Conservation (phyloP, 2,329 filamentous ascomycete genomes). For the Colletotrichum spaethianum region DNA sequence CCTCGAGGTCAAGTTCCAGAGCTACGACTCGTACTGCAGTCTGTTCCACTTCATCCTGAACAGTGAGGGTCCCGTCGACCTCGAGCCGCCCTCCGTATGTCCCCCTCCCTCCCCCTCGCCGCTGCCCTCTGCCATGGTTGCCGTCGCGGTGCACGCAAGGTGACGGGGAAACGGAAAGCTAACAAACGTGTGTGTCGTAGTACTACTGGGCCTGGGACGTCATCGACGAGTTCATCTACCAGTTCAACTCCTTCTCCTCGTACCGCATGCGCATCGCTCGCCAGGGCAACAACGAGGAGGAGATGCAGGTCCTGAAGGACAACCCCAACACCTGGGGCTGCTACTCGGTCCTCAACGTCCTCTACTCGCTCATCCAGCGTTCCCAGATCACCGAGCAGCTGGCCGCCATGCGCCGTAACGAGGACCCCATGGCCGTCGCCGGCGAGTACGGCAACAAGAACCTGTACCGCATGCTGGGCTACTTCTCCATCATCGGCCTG, state of each 20-base stretch:
- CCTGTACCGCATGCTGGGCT: conserved; percentile 97
- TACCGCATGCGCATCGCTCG: conserved; percentile 94
- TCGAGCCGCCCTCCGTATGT: conserved; percentile 95
- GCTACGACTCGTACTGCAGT: conserved; percentile 99
- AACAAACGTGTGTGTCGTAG: conserved; percentile 64
- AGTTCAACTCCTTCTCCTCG: conserved; percentile 99
- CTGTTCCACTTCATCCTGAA: conserved; percentile 99
- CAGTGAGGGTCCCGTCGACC: conserved; percentile 97
- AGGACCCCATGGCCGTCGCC: conserved; percentile 88
- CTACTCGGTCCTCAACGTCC: conserved; percentile 98
- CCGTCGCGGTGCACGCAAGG: neutral
- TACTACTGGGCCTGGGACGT: conserved; percentile 99
- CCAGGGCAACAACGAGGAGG: conserved; percentile 88
- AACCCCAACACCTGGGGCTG: conserved; percentile 99
- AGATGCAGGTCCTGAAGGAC: conserved; percentile 90
- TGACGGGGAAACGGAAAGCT: conserved; percentile 14
- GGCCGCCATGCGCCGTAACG: conserved; percentile 92
- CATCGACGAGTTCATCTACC: conserved; percentile 99
- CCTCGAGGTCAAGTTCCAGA: conserved; percentile 96
- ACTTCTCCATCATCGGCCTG: conserved; percentile 99
- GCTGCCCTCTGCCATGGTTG: too few relatives aligned
- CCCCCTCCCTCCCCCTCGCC: conserved; percentile 45
- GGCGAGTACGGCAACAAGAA: conserved; percentile 96
- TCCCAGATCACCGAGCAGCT: conserved; percentile 99
- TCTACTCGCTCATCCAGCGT: conserved; percentile 98